Evolutionary conservation across 208 protist species (phyloP).

Genomic region (Leishmania arabica): DNA sequence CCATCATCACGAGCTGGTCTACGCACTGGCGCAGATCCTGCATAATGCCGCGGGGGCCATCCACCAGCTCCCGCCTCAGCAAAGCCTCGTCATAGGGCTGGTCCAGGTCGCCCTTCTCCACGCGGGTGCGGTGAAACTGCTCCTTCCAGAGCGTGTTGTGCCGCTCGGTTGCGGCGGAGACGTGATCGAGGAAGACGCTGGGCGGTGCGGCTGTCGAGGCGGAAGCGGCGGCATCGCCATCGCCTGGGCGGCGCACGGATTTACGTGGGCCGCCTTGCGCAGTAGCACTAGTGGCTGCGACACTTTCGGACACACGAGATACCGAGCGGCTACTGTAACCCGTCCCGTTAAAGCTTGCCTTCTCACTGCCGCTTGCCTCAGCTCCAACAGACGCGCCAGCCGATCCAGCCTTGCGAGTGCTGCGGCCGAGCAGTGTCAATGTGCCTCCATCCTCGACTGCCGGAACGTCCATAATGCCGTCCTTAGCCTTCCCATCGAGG

Average conservation of each 20-base stretch:
- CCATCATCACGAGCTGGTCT: slow-evolving; percentile 91
- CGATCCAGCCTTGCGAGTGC: not conserved
- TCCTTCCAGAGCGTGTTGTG: slow-evolving; percentile 73
- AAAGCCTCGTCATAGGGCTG: slow-evolving; percentile 76
- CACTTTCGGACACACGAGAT: not conserved
- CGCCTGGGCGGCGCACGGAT: slow-evolving; percentile 19
- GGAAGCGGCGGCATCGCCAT: slow-evolving; percentile 39
- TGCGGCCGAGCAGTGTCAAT: slow-evolving; percentile 57
- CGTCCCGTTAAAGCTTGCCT: not conserved
- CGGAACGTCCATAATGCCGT: slow-evolving; percentile 74
- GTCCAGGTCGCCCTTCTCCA: slow-evolving; percentile 69
- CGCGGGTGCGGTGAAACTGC: slow-evolving; percentile 60
- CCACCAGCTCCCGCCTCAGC: slow-evolving; percentile 82
- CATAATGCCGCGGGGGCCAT: slow-evolving; percentile 89
- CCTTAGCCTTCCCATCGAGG: slow-evolving; percentile 77
- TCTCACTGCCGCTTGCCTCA: not conserved
- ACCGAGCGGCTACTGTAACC: not conserved
- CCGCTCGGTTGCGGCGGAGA: slow-evolving; percentile 59
- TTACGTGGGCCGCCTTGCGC: slow-evolving; percentile 4
- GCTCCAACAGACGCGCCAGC: not conserved
- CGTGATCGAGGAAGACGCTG: slow-evolving; percentile 58
- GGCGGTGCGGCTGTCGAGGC: slow-evolving; percentile 32
- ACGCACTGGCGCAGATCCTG: slow-evolving; percentile 88
- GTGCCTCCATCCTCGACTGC: slow-evolving; percentile 88
- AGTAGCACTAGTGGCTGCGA: not conserved